Evolutionary conservation across 805 yeast species (phyloP), one percentile per base, ranked within the genome.

Genomic region (Ogataea ganodermae): DNA sequence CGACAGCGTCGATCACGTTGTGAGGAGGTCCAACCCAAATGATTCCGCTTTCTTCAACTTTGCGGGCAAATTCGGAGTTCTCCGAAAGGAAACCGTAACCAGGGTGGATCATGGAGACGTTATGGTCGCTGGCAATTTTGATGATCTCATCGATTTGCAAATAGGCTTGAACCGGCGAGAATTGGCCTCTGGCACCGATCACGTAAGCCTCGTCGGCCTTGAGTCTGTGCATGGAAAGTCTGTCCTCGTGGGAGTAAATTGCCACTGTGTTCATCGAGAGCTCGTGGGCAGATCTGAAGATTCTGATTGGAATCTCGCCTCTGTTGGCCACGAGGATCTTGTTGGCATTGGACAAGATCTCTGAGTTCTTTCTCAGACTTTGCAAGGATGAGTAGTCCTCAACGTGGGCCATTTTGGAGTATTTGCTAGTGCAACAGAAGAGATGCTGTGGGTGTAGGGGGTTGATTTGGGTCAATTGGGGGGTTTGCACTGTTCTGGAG

Each of bases 211-310:
- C 96, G 66, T 89, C 96, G 12, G 96, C 94, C 71, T 89, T 94
- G 65, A 92, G 75, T 62, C 97, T 78, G 73, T 94, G 98, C 91
- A 90, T 89, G 10, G 96, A 86, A 61, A 92, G 76, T 53, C 96
- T 76, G 69, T 92, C 99, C 71, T 94, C 97, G 67, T 92, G 96
- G 28, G 97, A 90, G 70, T 90, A 92, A 64, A 92, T 86, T 38
- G 98, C 99, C 35, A 94, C 97, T 0, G 99, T 91, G 63, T 88
- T 90, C 96, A 94, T 89, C 18, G 96, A 86, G 63, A 92, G 76
- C 71, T 92, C 99, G 72, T 94, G 99, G 51, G 99, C 99, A 30
- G 97, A 85, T 72, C 99, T 81, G 72, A 92, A 92, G 67, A 92
- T 91, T 71, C 94, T 73, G 62, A 85, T 84, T 36, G 92, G 92